A percentile compares a stretch with the other conserved stretches of the same genome.
These are phyloP conservation scores for Fusarium redolens DNA, from an alignment of 2,329 filamentous ascomycete genomes.

Conservation along the genomic window DNA sequence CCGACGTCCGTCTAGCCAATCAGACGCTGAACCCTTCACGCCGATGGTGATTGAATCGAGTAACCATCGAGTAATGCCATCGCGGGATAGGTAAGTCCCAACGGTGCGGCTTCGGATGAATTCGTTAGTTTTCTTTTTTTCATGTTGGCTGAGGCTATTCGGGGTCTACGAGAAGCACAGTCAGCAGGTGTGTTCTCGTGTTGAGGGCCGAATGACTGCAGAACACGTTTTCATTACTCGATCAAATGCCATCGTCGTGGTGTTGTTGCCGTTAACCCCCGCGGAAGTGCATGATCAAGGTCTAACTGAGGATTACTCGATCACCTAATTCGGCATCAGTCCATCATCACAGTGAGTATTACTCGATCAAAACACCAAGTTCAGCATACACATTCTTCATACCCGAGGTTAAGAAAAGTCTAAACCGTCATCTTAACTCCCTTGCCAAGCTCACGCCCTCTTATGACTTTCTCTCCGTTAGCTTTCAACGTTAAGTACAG, in stretches of 20 bases:
- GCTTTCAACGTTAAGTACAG: slow-evolving; percentile 18
- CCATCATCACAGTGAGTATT: slow-evolving; percentile 3
- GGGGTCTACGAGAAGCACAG: background rate
- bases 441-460: slow-evolving; percentile 2
- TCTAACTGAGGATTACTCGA: slow-evolving; percentile 13
- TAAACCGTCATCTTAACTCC: slow-evolving; percentile 1
- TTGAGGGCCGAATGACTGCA: slow-evolving; percentile 11
- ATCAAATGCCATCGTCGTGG: slow-evolving; percentile 20
- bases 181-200: slow-evolving; percentile 21
- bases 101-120: background rate
- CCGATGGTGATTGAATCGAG: slow-evolving; percentile 57
- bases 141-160: slow-evolving; percentile 7
- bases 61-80: slow-evolving; percentile 57
- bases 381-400: background rate
- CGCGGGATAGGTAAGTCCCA: background rate
- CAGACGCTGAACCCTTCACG: slow-evolving; percentile 17
- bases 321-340: slow-evolving; percentile 7
- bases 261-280: background rate
- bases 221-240: slow-evolving; percentile 27
- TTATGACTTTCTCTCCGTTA: background rate
- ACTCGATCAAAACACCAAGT: slow-evolving; percentile 28
- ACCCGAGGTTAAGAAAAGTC: slow-evolving; percentile 13
- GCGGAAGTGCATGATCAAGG: slow-evolving; percentile 16
- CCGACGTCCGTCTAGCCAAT: slow-evolving; percentile 43
- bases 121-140: background rate